A percentile compares a stretch with the other conserved stretches of the same genome.
phyloP scores from a whole-genome alignment of 2,329 filamentous ascomycete genomes.

The Xylaria sp. region DNA sequence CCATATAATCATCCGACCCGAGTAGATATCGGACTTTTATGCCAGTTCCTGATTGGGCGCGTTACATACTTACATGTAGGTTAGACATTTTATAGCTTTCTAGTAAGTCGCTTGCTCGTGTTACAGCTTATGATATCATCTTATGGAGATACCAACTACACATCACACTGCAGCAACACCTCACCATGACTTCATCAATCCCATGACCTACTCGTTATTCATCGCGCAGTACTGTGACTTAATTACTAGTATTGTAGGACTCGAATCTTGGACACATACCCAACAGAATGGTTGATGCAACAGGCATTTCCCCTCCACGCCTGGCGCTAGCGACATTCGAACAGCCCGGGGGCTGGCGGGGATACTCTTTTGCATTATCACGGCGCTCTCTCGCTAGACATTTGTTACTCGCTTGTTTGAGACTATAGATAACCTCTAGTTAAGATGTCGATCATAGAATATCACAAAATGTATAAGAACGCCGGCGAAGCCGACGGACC shows the following conservation, averaged over 20 bases:
- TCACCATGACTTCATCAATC: slow-evolving; percentile 2
- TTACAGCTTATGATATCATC: slow-evolving; percentile 17
- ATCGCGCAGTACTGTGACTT: background rate
- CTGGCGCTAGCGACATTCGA: too few relatives aligned
- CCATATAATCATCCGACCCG: too few relatives aligned
- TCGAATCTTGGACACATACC: slow-evolving; percentile 8
- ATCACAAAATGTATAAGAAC: background rate
- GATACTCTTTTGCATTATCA: slow-evolving; percentile 5
- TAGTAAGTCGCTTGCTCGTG: background rate
- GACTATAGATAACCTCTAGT: too few relatives aligned
- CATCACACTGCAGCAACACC: background rate
- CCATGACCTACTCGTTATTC: background rate
- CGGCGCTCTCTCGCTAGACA: background rate
- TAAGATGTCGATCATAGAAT: background rate
- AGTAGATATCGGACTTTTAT: background rate
- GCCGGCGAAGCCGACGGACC: background rate
- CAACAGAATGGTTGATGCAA: background rate
- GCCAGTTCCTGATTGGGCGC: too few relatives aligned
- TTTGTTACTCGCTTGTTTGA: too few relatives aligned
- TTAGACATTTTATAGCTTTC: background rate
- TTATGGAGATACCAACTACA: background rate
- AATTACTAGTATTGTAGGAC: background rate
- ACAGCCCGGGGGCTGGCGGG: background rate
- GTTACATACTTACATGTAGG: too few relatives aligned
- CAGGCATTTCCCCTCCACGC: too few relatives aligned